phyloP scores from a whole-genome alignment of 1,139 yeast genomes.

The Hansenula lynferdii region DNA sequence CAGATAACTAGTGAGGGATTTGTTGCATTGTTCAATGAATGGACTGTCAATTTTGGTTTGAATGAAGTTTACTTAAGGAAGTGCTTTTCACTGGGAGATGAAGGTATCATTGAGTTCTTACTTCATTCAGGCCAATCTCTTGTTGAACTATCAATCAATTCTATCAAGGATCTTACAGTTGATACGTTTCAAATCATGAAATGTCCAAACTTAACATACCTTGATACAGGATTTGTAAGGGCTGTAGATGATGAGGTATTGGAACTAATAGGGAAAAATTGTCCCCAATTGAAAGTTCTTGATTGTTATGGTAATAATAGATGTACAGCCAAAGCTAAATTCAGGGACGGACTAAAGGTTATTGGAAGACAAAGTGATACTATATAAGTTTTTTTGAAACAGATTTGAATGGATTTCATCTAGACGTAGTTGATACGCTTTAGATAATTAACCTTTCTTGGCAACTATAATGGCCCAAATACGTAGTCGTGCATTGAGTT shows the following conservation, averaged over 20 bases:
- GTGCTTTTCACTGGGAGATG: constrained; percentile 61
- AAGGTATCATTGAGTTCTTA: constrained; percentile 53
- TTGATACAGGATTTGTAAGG: constrained; percentile 76
- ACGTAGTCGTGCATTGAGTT: too few relatives aligned
- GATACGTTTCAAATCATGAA: constrained; percentile 42
- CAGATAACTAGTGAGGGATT: constrained; percentile 66
- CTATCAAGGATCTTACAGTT: constrained; percentile 54
- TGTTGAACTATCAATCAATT: constrained; percentile 66
- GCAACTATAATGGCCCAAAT: too few relatives aligned
- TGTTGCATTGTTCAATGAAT: constrained; percentile 47
- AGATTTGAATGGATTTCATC: too few relatives aligned
- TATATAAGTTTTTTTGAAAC: constrained; percentile 25
- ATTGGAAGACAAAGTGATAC: constrained; percentile 77
- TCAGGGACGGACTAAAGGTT: constrained; percentile 51
- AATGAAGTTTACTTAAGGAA: constrained; percentile 58
- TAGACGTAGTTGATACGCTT: too few relatives aligned
- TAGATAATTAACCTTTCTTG: too few relatives aligned
- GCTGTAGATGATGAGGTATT: constrained; percentile 63
- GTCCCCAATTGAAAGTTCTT: constrained; percentile 56
- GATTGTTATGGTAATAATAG: constrained; percentile 79
- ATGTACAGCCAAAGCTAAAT: constrained; percentile 52
- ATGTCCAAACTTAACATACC: constrained; percentile 55
- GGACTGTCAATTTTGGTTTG: constrained; percentile 53
- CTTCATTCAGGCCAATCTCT: constrained; percentile 63
- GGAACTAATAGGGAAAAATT: constrained; percentile 45